Evolutionary conservation across 2,329 filamentous ascomycete genomes (phyloP), one percentile per base, ranked within the genome.

Genomic region (Nothomitra cinnamomea): DNA sequence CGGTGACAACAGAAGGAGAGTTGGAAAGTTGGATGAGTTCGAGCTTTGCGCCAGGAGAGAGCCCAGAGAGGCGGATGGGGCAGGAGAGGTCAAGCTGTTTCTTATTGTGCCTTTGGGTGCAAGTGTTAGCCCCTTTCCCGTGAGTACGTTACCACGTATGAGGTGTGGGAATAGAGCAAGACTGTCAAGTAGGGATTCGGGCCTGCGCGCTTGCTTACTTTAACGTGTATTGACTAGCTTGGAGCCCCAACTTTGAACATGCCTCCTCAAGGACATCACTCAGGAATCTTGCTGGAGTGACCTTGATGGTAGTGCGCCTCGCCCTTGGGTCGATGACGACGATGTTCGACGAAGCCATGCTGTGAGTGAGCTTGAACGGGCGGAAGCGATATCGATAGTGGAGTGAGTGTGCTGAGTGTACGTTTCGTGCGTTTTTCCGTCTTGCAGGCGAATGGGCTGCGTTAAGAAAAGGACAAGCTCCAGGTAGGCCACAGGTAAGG

Each of bases 11-110:
- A 1, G 87, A 83, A 0, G 89, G 84, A 0, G 88, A 92, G 55
- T 86, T 85, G 47, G 89, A 92, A 56, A 84, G 82, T 63, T 87
- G 82, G 21, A 95, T 83, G 51, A 98, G 84, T 64, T 96, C 89
- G 55, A 98, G 79, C 64, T 94, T 94, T 56, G 92, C 90, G 57
- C 92, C 92, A 38, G 86, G 78, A 12, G 77, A 74, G 4, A 98
- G 81, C 51, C 88, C 87, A 3, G 88, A 84, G 25, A 90, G 79
- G 49, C 90, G 82, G 65, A 89, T 87, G 42, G 86, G 83, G 54
- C 87, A 76, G 5, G 88, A 90, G 7, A 98, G 77, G 62, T 95
- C 88, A 55, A 98, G 72, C 35, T 79, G 74, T 64, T 90, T 95
- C 67, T 90, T 85, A 65, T 87, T 88, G 66, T 89, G 73, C 62